Evolutionary conservation across 1,284 basidiomycete species (phyloP).

Genomic region (Ceratobasidium sp.): DNA sequence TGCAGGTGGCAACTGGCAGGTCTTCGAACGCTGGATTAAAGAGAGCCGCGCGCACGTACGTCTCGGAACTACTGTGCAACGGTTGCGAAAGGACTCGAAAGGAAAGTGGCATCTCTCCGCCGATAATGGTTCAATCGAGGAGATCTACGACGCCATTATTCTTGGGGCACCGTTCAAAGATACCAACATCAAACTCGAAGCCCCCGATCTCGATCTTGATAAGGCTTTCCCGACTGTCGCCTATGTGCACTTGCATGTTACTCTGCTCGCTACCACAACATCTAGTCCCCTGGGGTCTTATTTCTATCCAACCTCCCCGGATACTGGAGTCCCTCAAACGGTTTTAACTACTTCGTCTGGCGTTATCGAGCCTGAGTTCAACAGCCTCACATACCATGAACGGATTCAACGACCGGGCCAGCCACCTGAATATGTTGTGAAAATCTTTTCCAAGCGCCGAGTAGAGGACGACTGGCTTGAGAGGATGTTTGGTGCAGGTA

Average conservation of each 20-base stretch:
- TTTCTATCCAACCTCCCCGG: constrained; percentile 62
- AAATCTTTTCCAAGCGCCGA: constrained; percentile 80
- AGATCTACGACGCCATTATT: constrained; percentile 69
- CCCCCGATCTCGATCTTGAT: constrained; percentile 35
- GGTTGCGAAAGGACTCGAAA: constrained; percentile 38
- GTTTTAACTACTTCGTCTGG: constrained; percentile 75
- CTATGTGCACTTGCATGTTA: constrained; percentile 88
- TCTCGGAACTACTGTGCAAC: constrained; percentile 64
- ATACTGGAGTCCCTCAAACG: constrained; percentile 62
- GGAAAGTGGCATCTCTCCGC: constrained; percentile 15
- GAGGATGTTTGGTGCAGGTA: constrained; percentile 62
- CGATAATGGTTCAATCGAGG: background rate
- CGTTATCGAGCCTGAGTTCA: constrained; percentile 76
- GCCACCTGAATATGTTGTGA: constrained; percentile 70
- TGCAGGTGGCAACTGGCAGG: constrained; percentile 80
- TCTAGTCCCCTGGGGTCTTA: constrained; percentile 68
- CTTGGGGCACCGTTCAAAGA: constrained; percentile 79
- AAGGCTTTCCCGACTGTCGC: constrained; percentile 38
- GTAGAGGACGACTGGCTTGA: constrained; percentile 74
- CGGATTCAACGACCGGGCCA: constrained; percentile 51
- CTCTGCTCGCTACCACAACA: constrained; percentile 81
- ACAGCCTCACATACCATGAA: constrained; percentile 87
- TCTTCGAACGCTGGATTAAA: constrained; percentile 84
- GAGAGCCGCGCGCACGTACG: constrained; percentile 71
- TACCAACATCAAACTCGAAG: constrained; percentile 61